Percentiles rank a stretch among this genome's conserved stretches.
Conservation (phyloP, 2,329 filamentous ascomycete species). For the Aspergillus fumigatus region DNA sequence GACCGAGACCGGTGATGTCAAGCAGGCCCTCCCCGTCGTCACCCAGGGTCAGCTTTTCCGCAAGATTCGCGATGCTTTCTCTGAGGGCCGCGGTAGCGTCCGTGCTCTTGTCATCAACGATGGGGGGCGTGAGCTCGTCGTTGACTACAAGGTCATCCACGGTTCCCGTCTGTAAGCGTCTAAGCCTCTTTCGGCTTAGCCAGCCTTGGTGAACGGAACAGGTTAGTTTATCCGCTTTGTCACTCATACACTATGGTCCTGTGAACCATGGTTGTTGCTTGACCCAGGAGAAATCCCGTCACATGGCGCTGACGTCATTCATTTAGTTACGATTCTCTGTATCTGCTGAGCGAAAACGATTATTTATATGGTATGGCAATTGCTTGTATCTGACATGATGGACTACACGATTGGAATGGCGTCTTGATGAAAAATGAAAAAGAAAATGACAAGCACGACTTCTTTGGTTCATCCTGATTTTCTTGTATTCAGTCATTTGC, state of each 20-base stretch:
- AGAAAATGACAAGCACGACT: not conserved
- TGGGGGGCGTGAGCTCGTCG: conserved; percentile 85
- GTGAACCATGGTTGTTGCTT: not conserved
- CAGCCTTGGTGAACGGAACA: not conserved
- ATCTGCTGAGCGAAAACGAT: not conserved
- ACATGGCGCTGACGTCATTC: not conserved
- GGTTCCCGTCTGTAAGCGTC: conserved; percentile 57
- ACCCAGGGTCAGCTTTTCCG: conserved; percentile 87
- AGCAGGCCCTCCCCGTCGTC: conserved; percentile 88
- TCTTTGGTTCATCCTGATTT: not conserved
- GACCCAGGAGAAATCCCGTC: not conserved
- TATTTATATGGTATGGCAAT: not conserved
- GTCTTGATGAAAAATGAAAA: not conserved
- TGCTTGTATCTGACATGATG: conserved; percentile 5
- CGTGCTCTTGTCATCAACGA: conserved; percentile 95
- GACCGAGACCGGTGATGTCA: conserved; percentile 98
- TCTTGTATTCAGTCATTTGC: conserved; percentile 8
- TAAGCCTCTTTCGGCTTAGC: conserved; percentile 11
- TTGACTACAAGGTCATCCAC: conserved; percentile 99
- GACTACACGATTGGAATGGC: conserved; percentile 1
- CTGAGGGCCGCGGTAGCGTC: conserved; percentile 87
- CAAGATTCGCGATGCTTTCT: conserved; percentile 78
- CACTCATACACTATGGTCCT: not conserved
- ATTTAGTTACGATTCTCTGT: not conserved
- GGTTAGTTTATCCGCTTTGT: conserved; percentile 1